Conservation (phyloP, 306 rosid genomes). For the Fragaria ananassa region DNA sequence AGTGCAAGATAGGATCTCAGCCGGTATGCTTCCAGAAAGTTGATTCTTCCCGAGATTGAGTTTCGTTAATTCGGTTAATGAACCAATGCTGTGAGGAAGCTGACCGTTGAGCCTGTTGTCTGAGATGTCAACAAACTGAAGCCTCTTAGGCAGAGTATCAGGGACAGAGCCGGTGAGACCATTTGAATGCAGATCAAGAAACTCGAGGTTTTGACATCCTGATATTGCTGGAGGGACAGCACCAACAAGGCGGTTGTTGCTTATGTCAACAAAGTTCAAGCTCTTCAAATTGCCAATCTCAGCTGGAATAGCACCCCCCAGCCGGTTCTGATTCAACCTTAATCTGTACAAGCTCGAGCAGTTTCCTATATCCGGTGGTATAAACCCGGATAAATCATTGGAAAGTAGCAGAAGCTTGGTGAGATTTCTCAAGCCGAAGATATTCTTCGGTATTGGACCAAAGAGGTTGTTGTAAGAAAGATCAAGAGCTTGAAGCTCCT, state of each 20-base stretch:
- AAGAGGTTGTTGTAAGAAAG: conserved; percentile 58
- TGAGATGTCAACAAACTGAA: conserved; percentile 64
- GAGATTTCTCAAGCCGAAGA: conserved; percentile 58
- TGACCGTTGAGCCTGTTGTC: conserved; percentile 65
- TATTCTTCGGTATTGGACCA: conserved; percentile 62
- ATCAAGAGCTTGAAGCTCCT: conserved; percentile 67
- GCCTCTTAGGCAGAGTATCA: conserved; percentile 61
- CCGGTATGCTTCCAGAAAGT: conserved; percentile 65
- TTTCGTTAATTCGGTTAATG: conserved; percentile 65
- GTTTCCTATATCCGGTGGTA: conserved; percentile 76
- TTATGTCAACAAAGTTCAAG: conserved; percentile 58
- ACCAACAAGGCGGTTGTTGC: conserved; percentile 65
- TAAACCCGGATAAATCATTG: conserved; percentile 69
- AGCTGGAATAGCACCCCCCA: conserved; percentile 66
- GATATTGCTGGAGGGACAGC: conserved; percentile 63
- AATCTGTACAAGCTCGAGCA: conserved; percentile 68
- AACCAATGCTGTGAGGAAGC: conserved; percentile 51
- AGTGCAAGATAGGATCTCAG: conserved; percentile 63
- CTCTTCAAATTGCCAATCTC: conserved; percentile 63
- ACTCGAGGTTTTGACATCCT: conserved; percentile 65
- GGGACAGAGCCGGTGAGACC: conserved; percentile 67
- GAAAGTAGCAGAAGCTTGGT: conserved; percentile 65
- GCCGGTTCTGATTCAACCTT: conserved; percentile 55
- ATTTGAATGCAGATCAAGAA: conserved; percentile 80
- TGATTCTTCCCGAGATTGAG: conserved; percentile 65